These are phyloP conservation scores for Ophiostoma australiae DNA, from an alignment of 2,329 filamentous ascomycete genomes.

Conservation along the genomic window DNA sequence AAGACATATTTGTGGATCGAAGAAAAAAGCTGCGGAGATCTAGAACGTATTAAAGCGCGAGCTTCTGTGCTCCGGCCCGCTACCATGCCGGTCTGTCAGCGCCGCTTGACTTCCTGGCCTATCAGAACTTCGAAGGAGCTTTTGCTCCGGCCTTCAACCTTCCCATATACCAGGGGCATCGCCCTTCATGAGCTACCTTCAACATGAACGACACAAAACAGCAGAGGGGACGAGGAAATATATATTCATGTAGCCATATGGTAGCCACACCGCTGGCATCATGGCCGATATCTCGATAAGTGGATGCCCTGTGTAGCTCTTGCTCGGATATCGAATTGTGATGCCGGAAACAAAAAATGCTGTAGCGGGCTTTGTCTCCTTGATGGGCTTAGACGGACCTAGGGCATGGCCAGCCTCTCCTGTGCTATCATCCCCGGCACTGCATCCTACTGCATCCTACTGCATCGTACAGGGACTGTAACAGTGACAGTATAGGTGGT, in stretches of 20 bases:
- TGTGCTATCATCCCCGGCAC: too few relatives aligned
- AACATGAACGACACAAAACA: background rate
- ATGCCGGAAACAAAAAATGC: background rate
- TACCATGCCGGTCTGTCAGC: constrained; percentile 11
- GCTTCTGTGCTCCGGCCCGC: constrained; percentile 19
- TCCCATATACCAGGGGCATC: background rate
- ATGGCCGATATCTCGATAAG: background rate
- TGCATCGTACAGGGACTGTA: background rate
- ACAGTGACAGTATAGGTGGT: background rate
- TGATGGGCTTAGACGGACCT: background rate
- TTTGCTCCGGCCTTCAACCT: constrained; percentile 25
- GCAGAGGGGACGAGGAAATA: background rate
- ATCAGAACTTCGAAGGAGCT: constrained; percentile 26
- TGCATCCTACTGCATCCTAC: background rate
- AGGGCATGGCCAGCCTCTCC: too few relatives aligned
- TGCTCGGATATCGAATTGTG: background rate
- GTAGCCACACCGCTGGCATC: background rate
- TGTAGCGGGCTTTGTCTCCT: background rate
- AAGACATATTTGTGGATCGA: background rate
- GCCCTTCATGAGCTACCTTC: background rate
- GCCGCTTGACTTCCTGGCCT: constrained; percentile 19
- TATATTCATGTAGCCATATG: background rate
- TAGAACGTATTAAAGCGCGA: constrained; percentile 12
- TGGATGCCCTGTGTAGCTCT: background rate
- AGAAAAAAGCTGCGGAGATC: background rate